phyloP scores from a whole-genome alignment of 164 flowering plant genomes.

The Cinnamomum micranthum region DNA sequence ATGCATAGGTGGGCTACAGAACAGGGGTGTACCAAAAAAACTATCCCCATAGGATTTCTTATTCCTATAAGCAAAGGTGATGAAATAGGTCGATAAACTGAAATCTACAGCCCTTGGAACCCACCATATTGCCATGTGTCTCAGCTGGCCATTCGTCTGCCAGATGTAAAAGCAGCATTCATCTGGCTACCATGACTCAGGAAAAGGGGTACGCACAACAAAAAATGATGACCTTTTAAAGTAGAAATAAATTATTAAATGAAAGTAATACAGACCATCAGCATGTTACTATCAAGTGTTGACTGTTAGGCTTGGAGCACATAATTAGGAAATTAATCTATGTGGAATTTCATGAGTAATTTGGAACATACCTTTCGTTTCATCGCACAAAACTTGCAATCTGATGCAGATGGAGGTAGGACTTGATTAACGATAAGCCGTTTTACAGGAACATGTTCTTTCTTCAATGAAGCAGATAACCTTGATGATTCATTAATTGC shows the following conservation, averaged over 20 bases:
- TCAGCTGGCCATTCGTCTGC: too few relatives aligned
- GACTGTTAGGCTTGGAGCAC: too few relatives aligned
- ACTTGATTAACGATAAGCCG: conserved; percentile 84
- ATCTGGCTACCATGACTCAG: too few relatives aligned
- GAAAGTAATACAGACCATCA: background rate
- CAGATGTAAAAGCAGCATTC: too few relatives aligned
- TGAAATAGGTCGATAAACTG: too few relatives aligned
- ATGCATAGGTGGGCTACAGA: too few relatives aligned
- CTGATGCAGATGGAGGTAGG: conserved; percentile 79
- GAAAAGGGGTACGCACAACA: background rate
- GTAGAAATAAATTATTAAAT: background rate
- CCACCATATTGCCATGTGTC: too few relatives aligned
- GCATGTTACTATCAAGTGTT: too few relatives aligned
- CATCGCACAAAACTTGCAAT: conserved; percentile 92
- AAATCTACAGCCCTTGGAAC: too few relatives aligned
- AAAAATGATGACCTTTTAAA: background rate
- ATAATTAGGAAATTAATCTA: background rate
- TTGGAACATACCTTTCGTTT: conserved; percentile 68
- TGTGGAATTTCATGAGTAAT: background rate
- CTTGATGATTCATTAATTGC: conserved; percentile 86
- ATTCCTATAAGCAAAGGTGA: too few relatives aligned
- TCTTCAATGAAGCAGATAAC: conserved; percentile 67
- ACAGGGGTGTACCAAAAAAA: too few relatives aligned
- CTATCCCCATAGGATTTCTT: too few relatives aligned
- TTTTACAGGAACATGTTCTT: conserved; percentile 76